Conservation (phyloP, 192 early-diverging fungal genomes). For the Pilaira anomala region DNA sequence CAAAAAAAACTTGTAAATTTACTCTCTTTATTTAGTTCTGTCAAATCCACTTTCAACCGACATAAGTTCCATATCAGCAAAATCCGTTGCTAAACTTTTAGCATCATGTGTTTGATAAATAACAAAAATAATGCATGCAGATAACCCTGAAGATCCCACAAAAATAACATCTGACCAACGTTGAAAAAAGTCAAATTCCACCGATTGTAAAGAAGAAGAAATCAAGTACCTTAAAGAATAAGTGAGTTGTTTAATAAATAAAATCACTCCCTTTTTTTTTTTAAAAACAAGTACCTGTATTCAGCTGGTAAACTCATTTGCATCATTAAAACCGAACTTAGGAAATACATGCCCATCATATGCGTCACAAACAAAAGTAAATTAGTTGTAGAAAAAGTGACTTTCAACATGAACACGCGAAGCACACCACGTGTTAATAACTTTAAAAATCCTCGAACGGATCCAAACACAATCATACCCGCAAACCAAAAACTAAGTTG, state of each 20-base stretch:
- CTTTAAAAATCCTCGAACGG: constrained; percentile 84
- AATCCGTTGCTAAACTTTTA: constrained; percentile 23
- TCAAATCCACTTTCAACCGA: constrained; percentile 8
- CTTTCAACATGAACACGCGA: constrained; percentile 54
- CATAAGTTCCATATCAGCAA: constrained; percentile 25
- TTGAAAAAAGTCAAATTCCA: constrained; percentile 90
- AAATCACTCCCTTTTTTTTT: too few species aligned
- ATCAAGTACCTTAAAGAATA: constrained; percentile 75
- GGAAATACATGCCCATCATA: constrained; percentile 91
- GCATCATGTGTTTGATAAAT: constrained; percentile 57
- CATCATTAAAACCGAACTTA: constrained; percentile 91
- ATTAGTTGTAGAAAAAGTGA: constrained; percentile 67
- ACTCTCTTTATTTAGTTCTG: neutral
- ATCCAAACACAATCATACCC: constrained; percentile 83
- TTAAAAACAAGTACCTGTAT: constrained; percentile 59
- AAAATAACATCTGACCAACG: constrained; percentile 95
- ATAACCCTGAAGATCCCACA: constrained; percentile 73
- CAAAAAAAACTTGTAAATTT: too few species aligned
- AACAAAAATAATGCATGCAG: constrained; percentile 68
- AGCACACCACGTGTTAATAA: constrained; percentile 81
- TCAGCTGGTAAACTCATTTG: constrained; percentile 81
- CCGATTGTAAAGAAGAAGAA: constrained; percentile 70
- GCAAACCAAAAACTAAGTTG: constrained; percentile 91
- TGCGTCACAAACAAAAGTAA: constrained; percentile 80
- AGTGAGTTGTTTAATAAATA: neutral